Conservation (phyloP, 2,329 filamentous ascomycete genomes). For the Ascochyta pisi region DNA sequence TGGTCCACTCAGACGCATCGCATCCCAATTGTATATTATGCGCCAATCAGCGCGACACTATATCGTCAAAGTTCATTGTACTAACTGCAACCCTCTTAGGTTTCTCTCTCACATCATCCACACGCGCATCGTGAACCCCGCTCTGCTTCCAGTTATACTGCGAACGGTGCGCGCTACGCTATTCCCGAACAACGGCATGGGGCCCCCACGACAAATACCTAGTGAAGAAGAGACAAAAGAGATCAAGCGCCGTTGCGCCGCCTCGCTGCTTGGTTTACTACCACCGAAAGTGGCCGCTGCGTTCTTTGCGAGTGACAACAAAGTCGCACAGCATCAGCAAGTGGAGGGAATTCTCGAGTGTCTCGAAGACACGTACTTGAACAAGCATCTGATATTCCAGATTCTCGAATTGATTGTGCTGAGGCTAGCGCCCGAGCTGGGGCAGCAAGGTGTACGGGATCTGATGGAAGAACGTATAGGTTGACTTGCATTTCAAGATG, state of each 20-base stretch:
- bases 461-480: conserved; percentile 75
- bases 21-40: conserved; percentile 26
- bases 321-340: conserved; percentile 66
- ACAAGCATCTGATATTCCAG: conserved; percentile 87
- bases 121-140: conserved; percentile 51
- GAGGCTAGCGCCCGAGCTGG: conserved; percentile 82
- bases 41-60: conserved; percentile 30
- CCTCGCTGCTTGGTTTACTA: conserved; percentile 59
- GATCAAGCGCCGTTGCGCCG: conserved; percentile 72
- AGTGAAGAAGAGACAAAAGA: conserved; percentile 65
- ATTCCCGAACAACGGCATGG: conserved; percentile 84
- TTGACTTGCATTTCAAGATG: conserved; percentile 22
- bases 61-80: conserved; percentile 26
- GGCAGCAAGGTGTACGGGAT: conserved; percentile 72
- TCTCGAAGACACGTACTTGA: conserved; percentile 84
- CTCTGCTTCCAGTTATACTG: conserved; percentile 59
- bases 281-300: conserved; percentile 51
- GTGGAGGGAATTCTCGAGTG: conserved; percentile 70
- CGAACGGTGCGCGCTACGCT: conserved; percentile 76
- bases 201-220: conserved; percentile 66
- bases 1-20: conserved; percentile 23
- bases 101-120: conserved; percentile 56
- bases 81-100: conserved; percentile 47
- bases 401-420: conserved; percentile 83
- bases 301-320: conserved; percentile 38